These are phyloP conservation scores for Stephania japonica DNA, from an alignment of 164 flowering plant species.

Conservation along the genomic window DNA sequence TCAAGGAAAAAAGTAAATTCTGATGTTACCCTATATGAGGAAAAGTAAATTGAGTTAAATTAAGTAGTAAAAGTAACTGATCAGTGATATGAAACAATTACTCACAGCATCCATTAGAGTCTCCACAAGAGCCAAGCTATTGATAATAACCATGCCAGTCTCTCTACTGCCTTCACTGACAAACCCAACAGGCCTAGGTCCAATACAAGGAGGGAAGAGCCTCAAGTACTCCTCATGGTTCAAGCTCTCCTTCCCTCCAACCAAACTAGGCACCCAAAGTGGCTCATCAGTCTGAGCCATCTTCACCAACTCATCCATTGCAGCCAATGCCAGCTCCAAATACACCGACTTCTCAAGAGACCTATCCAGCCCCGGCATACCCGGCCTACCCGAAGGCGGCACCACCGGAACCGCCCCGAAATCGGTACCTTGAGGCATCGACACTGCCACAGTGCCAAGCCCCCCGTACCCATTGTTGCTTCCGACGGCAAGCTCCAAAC, in stretches of 20 bases:
- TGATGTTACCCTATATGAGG: background rate
- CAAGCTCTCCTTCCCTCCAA: slow-evolving; percentile 56
- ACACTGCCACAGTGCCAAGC: slow-evolving; percentile 30
- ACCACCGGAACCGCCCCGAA: slow-evolving; percentile 39
- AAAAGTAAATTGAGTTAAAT: background rate
- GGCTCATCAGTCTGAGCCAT: slow-evolving; percentile 80
- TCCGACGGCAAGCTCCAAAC: slow-evolving; percentile 83
- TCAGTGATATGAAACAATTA: background rate
- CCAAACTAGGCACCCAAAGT: slow-evolving; percentile 64
- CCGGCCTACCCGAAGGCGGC: slow-evolving; percentile 29
- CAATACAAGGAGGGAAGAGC: slow-evolving; percentile 59
- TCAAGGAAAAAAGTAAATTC: background rate
- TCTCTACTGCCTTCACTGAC: slow-evolving; percentile 79
- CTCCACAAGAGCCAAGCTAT: slow-evolving; percentile 84
- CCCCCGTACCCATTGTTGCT: slow-evolving; percentile 51
- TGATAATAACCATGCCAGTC: slow-evolving; percentile 80
- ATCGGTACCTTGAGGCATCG: slow-evolving; percentile 46
- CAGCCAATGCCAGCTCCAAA: slow-evolving; percentile 78
- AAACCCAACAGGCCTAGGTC: slow-evolving; percentile 70
- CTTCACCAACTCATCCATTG: slow-evolving; percentile 90
- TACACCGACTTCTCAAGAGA: slow-evolving; percentile 72
- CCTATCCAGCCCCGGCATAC: slow-evolving; percentile 37
- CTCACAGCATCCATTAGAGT: slow-evolving; percentile 88
- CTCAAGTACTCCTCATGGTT: slow-evolving; percentile 73
- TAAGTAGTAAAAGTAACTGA: background rate